These are phyloP conservation scores for Guadua angustifolia DNA, from an alignment of 176 grass and related monocot species.

Conservation along the genomic window DNA sequence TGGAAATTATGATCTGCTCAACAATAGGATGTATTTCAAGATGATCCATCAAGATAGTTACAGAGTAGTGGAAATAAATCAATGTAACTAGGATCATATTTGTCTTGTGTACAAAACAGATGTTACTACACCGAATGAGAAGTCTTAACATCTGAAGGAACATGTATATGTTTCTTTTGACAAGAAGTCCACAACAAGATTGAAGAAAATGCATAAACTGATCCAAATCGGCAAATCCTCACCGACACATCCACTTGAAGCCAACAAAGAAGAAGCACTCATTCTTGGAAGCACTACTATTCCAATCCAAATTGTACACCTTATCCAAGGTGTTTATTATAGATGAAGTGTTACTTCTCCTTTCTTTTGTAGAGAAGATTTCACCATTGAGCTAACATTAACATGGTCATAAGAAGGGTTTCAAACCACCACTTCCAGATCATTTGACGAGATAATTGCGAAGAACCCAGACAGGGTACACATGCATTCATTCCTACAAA, in stretches of 20 bases:
- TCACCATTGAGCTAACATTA: slow-evolving; percentile 92
- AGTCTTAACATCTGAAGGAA: background rate
- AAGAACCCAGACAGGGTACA: slow-evolving; percentile 79
- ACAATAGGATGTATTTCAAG: background rate
- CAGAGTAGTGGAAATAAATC: background rate
- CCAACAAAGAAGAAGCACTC: slow-evolving; percentile 87
- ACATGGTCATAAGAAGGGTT: slow-evolving; percentile 88
- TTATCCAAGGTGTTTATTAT: slow-evolving; percentile 80
- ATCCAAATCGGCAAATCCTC: slow-evolving; percentile 25
- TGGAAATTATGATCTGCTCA: background rate
- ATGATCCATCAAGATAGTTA: background rate
- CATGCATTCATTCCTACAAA: slow-evolving; percentile 73
- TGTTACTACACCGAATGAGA: slow-evolving; percentile 5
- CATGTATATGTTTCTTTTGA: background rate
- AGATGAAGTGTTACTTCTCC: slow-evolving; percentile 75
- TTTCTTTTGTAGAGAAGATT: slow-evolving; percentile 83
- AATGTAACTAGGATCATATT: background rate
- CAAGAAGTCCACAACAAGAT: background rate
- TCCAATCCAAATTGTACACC: slow-evolving; percentile 90
- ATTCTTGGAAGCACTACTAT: slow-evolving; percentile 88
- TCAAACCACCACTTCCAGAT: slow-evolving; percentile 99
- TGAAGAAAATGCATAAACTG: background rate
- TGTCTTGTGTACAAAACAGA: slow-evolving; percentile 15
- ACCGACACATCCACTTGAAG: slow-evolving; percentile 99
- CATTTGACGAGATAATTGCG: slow-evolving; percentile 77